Base-by-base conservation (phyloP, 164 flowering plant species). In the Berberis vulgaris region DNA sequence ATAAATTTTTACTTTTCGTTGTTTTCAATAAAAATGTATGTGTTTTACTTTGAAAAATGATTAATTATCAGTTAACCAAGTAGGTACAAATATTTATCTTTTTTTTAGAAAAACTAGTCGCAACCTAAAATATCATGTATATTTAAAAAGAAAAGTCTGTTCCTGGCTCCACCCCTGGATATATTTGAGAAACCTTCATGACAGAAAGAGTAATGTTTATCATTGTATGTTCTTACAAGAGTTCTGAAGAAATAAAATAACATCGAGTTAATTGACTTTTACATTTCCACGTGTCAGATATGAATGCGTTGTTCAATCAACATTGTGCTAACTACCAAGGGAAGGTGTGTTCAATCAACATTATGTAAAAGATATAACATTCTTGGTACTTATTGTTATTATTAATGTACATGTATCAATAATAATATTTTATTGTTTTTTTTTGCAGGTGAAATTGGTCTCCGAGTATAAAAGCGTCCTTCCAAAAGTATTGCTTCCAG, bases 401-500 rank as follows among this genome's bases (percentile, higher is more conserved):
- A 5, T 13, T 11, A 5, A 8, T 40, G 1, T 56, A 39, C 41
- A 13, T 56, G 41, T 3, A 38, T 6, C 50, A 6, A 11, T 11
- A 47, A 47, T 47, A 47, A 47, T 47, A 39, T 39, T 39, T 41
- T 1, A 5, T 3, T 41, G 1, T 9, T 65, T 39, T 52, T 46
- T 60, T 53, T 47, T 77, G 49, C 76, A 93, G 98, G 83, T 94
- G 67, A 87, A 82, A 76, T 76, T 79, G 77, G 74, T 67, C 5
- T 71, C 81, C 68, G 82, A 84, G 49, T 73, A 76, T 69, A 94
- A 87, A 79, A 95, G 97, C 59, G 83, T 91, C 71, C 95, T 94
- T 66, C 84, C 86, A 11, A 88, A 87, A 79, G 86, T 94, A 3
- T 46, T 88, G 45, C 81, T 78, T 64, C 89, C 74, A 83, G 89